A percentile compares a stretch with the other conserved stretches of the same genome.
Evolutionary conservation across 345 rosid genomes (phyloP).

Genomic region (Litchi chinensis): DNA sequence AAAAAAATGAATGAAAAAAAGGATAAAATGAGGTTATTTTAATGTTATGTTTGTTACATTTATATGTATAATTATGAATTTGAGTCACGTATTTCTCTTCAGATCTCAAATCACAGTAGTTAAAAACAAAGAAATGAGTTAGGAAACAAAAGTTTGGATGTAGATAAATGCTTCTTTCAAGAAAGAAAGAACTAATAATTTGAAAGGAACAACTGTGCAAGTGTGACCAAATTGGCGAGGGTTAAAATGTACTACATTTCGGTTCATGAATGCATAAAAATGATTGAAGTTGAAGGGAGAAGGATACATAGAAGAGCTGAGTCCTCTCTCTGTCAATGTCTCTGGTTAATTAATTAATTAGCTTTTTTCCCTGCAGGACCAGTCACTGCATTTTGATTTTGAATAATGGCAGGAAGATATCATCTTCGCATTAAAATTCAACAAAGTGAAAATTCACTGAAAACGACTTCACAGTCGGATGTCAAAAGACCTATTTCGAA

Average conservation of each 20-base stretch:
- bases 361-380: conserved; percentile 4
- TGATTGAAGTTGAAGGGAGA: conserved; percentile 21
- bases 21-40: too few species aligned
- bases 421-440: not conserved
- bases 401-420: not conserved
- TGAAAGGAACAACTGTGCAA: too few species aligned
- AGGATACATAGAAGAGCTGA: not conserved
- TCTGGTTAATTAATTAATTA: not conserved
- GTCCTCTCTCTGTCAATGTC: not conserved
- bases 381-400: not conserved
- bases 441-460: not conserved
- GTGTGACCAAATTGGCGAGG: not conserved
- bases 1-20: too few species aligned
- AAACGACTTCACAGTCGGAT: not conserved
- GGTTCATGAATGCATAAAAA: not conserved
- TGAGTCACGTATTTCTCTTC: too few species aligned
- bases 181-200: too few species aligned
- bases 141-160: too few species aligned
- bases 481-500: not conserved
- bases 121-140: too few species aligned
- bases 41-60: too few species aligned
- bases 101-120: too few species aligned
- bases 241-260: not conserved
- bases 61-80: too few species aligned
- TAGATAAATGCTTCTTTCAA: too few species aligned